Percentiles rank a stretch among this genome's conserved stretches.
Conservation (phyloP, 2,329 filamentous ascomycete genomes). For the Aspergillus clavatus region DNA sequence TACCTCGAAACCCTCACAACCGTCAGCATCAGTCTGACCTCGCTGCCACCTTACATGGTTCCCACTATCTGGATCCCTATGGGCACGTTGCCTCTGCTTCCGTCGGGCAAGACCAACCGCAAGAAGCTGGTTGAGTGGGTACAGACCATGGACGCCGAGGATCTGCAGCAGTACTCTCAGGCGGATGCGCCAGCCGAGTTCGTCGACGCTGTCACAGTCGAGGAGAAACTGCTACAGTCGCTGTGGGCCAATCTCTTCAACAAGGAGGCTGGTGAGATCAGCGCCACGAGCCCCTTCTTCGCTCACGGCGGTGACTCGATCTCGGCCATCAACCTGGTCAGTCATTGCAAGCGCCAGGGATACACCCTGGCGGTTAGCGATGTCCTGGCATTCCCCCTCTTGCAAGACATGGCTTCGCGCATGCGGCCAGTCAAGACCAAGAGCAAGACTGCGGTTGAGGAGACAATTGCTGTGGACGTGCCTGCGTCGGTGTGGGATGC, state of each 20-base stretch:
- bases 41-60: constrained; percentile 5
- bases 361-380: constrained; percentile 14
- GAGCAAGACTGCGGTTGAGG: background rate
- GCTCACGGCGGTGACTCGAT: constrained; percentile 17
- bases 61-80: constrained; percentile 4
- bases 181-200: background rate
- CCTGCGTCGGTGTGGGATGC: no score
- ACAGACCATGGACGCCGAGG: background rate
- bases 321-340: constrained; percentile 15
- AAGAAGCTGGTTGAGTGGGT: constrained; percentile 4
- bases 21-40: background rate
- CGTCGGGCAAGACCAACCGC: constrained; percentile 6
- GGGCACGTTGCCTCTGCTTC: constrained; percentile 2
- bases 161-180: constrained; percentile 1
- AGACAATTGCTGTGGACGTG: background rate
- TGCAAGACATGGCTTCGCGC: constrained; percentile 5
- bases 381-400: constrained; percentile 8
- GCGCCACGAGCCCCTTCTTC: constrained; percentile 7
- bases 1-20: background rate
- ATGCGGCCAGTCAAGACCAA: constrained; percentile 4
- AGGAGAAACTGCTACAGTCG: constrained; percentile 5
- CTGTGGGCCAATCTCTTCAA: constrained; percentile 11
- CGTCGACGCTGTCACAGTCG: background rate
- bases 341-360: constrained; percentile 3
- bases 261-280: constrained; percentile 2